Base-by-base conservation (phyloP, 2,329 filamentous ascomycete genomes). In the Phaeosphaeriaceae sp. region DNA sequence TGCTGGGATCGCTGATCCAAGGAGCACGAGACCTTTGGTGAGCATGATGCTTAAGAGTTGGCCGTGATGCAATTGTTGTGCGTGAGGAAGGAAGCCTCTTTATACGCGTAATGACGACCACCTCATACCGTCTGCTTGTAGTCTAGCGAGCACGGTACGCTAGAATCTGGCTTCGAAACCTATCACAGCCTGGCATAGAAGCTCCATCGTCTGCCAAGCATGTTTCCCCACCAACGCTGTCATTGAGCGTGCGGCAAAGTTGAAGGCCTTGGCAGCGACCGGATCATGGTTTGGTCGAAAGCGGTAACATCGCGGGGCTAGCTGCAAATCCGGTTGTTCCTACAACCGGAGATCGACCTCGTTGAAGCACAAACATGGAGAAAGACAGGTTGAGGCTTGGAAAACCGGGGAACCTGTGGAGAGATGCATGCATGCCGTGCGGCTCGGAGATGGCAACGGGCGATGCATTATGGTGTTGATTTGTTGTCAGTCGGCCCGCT, bases 1-100 rank as follows among this genome's bases (percentile, higher is more conserved):
- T 4, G 60, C 63, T 24, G 69, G 55, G 33, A 67, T 48, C 5
- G 66, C 67, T n/a, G 62, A 57, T 24, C 65, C 66, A 24, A 72
- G 60, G 44, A 69, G 50, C n/a, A 72, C 42, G 40, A 68, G 61
- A 27, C 51, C 63, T 60, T 65, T 70, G 51, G 57, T 58, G 25
- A 71, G 56, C 67, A 71, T 72, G 55, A 51, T 72, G 59, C 19
- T 57, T 56, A 48, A 46, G 31, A 36, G 31, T 7, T 56, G 54
- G 33, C 20, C 7, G 48, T 48, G 46, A 21, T 22, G 45, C 36
- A 44, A 20, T n/a, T 17, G 9, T n/a, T 45, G 47, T 27, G 15
- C 19, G 44, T 7, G 53, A 58, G 61, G 45, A n/a, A 4, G 7
- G 36, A 9, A 25, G 3, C 42, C 54, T 48, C 58, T 51, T 62